phyloP scores from a whole-genome alignment of 345 rosid genomes.

The Rhizophora mangle region DNA sequence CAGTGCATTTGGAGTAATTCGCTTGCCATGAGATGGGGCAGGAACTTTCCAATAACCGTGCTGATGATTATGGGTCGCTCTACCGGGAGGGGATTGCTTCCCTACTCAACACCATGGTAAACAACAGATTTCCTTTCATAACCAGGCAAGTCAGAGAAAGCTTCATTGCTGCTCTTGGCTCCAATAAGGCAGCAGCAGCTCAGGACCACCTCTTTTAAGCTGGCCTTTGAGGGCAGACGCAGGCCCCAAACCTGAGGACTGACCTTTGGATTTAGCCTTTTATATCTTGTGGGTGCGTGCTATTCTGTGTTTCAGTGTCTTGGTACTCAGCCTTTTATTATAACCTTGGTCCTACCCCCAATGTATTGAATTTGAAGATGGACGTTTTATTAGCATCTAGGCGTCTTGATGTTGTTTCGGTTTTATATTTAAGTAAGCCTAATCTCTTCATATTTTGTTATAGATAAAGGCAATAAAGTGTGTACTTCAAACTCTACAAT shows the following conservation, averaged over 20 bases:
- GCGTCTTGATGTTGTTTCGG: no score
- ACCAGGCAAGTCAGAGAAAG: constrained; percentile 71
- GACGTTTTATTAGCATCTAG: no score
- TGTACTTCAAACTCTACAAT: no score
- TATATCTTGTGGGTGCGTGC: background rate
- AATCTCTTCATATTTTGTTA: no score
- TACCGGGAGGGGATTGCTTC: constrained; percentile 95
- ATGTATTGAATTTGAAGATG: no score
- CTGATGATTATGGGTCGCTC: constrained; percentile 64
- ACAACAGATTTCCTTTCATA: constrained; percentile 58
- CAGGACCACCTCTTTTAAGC: constrained; percentile 83
- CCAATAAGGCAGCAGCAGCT: constrained; percentile 68
- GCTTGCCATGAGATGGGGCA: constrained; percentile 55
- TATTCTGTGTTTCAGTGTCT: no score
- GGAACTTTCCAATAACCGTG: constrained; percentile 70
- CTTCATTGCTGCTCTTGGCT: constrained; percentile 54
- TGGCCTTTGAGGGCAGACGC: constrained; percentile 80
- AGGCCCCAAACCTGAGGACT: constrained; percentile 41
- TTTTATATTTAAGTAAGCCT: no score
- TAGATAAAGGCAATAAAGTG: no score
- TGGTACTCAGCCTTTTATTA: no score
- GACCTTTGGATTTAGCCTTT: background rate
- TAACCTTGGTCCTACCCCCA: no score
- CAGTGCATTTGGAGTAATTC: constrained; percentile 47
- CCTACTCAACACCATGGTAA: constrained; percentile 79